phyloP scores from a whole-genome alignment of 495 filamentous ascomycete genomes.

The Tuber brumale region DNA sequence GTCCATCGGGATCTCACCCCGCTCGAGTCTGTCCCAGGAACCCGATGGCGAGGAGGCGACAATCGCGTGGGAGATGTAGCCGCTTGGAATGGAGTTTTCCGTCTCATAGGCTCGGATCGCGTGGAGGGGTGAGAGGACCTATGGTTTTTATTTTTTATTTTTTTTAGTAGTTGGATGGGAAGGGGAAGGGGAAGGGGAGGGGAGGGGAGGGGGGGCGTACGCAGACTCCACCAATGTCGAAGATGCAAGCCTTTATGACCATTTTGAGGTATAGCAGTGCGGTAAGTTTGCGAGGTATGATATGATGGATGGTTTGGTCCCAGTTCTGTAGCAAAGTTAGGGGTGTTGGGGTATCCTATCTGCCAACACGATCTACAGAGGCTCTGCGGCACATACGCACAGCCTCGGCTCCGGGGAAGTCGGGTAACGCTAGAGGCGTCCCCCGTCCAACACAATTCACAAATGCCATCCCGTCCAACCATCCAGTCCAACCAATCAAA shows the following conservation, averaged over 20 bases:
- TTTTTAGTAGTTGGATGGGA: neutral
- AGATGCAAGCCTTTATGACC: slow-evolving; percentile 68
- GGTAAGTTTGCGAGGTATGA: neutral
- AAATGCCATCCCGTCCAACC: neutral
- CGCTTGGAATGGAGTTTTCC: slow-evolving; percentile 63
- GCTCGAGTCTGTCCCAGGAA: slow-evolving; percentile 78
- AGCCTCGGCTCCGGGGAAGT: neutral
- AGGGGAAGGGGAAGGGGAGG: neutral
- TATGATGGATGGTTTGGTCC: neutral
- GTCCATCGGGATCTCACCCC: slow-evolving; percentile 65
- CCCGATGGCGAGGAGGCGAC: slow-evolving; percentile 69
- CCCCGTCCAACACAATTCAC: neutral
- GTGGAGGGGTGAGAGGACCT: slow-evolving; percentile 90
- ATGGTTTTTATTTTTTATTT: slow-evolving; percentile 24
- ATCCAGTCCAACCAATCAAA: neutral
- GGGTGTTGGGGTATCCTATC: no score
- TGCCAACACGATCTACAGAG: neutral
- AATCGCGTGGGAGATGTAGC: slow-evolving; percentile 89
- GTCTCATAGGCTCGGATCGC: slow-evolving; percentile 85
- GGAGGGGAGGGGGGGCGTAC: slow-evolving; percentile 51
- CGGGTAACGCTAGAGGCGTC: neutral
- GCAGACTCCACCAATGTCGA: slow-evolving; percentile 95
- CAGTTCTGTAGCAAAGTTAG: neutral
- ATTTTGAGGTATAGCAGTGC: neutral
- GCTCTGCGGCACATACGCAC: neutral